Conservation (phyloP, 2,329 filamentous ascomycete genomes). For the Talaromyces sp. region DNA sequence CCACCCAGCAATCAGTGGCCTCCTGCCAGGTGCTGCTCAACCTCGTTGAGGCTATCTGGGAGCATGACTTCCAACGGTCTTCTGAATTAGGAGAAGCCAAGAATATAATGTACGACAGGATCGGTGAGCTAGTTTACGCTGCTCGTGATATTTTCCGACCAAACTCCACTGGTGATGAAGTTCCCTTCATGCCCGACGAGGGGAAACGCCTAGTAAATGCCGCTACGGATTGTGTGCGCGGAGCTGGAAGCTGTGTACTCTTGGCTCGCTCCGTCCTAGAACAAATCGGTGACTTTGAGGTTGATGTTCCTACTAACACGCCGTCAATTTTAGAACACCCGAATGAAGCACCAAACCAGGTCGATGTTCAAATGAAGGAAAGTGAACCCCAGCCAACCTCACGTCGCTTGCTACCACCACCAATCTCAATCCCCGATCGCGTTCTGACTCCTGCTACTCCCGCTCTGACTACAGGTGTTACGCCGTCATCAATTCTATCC, state of each 20-base stretch:
- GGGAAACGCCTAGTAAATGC: conserved; percentile 69
- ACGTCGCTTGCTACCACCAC: conserved; percentile 42
- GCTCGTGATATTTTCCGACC: conserved; percentile 73
- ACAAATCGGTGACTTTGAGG: conserved; percentile 83
- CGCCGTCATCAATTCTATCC: conserved; percentile 41
- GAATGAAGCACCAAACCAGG: conserved; percentile 21
- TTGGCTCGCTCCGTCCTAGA: conserved; percentile 83
- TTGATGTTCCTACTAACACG: conserved; percentile 52
- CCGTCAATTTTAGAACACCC: conserved; percentile 13
- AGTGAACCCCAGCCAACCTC: conserved; percentile 25
- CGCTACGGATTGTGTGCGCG: conserved; percentile 81
- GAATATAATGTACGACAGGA: conserved; percentile 69
- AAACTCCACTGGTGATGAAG: conserved; percentile 63
- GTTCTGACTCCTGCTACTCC: conserved; percentile 32
- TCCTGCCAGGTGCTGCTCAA: conserved; percentile 74
- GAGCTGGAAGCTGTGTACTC: conserved; percentile 84
- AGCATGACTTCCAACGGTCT: conserved; percentile 65
- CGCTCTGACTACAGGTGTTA: conserved; percentile 33
- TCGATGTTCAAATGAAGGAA: conserved; percentile 18
- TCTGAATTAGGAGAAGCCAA: conserved; percentile 64
- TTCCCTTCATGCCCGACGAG: conserved; percentile 74
- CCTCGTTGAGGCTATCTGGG: conserved; percentile 76
- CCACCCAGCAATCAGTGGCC: conserved; percentile 75
- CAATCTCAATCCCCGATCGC: conserved; percentile 40
- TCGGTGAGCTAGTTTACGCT: conserved; percentile 73